Conservation (phyloP, 805 yeast genomes). For the Lachancea fermentati region DNA sequence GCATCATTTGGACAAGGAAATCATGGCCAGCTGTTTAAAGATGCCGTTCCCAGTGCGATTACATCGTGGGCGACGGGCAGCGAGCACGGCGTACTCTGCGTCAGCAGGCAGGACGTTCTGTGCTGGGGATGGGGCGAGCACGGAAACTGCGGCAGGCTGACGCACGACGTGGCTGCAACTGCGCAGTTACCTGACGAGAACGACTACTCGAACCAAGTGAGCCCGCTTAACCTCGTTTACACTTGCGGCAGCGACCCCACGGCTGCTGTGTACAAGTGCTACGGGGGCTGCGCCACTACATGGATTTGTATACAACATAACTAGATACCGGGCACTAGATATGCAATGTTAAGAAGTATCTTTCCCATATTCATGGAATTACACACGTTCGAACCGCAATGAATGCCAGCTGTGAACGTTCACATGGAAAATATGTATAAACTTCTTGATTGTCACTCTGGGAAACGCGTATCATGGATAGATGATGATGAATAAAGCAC, state of each 20-base stretch:
- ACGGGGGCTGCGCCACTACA: conserved; percentile 65
- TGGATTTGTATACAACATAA: conserved; percentile 39
- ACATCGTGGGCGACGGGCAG: conserved; percentile 55
- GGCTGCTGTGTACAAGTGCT: conserved; percentile 34
- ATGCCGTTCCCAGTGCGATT: conserved; percentile 8
- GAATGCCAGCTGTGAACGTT: conserved; percentile 8
- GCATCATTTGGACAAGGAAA: conserved; percentile 70
- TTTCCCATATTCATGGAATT: conserved; percentile 73
- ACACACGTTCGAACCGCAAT: conserved; percentile 25
- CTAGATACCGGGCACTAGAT: not conserved
- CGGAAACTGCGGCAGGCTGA: conserved; percentile 75
- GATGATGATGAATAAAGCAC: conserved; percentile 2
- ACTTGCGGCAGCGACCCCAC: conserved; percentile 17
- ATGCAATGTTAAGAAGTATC: conserved; percentile 62
- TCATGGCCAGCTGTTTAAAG: conserved; percentile 57
- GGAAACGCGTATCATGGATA: conserved; percentile 11
- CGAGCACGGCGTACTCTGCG: conserved; percentile 68
- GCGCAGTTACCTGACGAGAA: conserved; percentile 9
- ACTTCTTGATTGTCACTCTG: conserved; percentile 47
- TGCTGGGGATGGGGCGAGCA: conserved; percentile 99
- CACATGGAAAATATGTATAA: conserved; percentile 82
- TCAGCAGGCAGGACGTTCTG: conserved; percentile 32
- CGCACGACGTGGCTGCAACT: not conserved
- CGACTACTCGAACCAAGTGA: conserved; percentile 23
- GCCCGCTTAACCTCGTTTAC: conserved; percentile 18